Base-by-base conservation (phyloP, 192 early-diverging fungal species). In the Linderina pennispora region DNA sequence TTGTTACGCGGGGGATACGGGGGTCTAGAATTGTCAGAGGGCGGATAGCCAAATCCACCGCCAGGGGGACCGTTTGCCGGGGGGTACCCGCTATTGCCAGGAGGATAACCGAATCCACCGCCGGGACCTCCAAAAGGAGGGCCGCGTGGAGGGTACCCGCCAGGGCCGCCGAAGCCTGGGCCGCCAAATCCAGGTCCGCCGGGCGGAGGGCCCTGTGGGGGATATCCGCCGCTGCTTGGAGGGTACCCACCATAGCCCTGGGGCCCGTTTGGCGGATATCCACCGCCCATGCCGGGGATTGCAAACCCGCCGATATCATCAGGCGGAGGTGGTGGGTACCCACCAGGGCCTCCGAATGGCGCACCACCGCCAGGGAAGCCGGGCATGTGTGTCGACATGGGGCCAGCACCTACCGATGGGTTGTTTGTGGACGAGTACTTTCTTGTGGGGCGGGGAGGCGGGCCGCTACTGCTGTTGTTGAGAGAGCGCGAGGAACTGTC, bases 391-490 rank as follows among this genome's bases (percentile, higher is more conserved):
- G 36, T 42, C 11, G 36, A 24, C 39, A 50, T 19, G 1, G 35
- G 35, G 7, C 65, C 65, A 6, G 22, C 21, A 13, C 65, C 65
- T 4, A 68, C 65, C 4, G 53, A 16, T 8, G 65, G 57, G 40
- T 68, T 68, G 44, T 63, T 63, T 5, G 15, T 7, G 1, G n/a
- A 3, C 31, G 44, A 45, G 33, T 52, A 53, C 11, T 43, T 23
- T 28, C n/a, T n/a, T n/a, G n/a, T n/a, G n/a, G n/a, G n/a, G n/a
- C 21, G 16, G 20, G 35, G 31, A 35, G 40, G 36, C 21, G 55
- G 55, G 3, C 45, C 21, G 14, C 37, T 37, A 9, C 45, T 43
- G 22, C 40, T 44, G 17, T 41, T 31, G 20, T 31, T 11, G 11
- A 31, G 6, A 8, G 28, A 5, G 28, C 28, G 28, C 11, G 28